A percentile compares a stretch with the other conserved stretches of the same genome.
phyloP scores from a whole-genome alignment of 139 green algal species.

The Ostreobium quekettii region DNA sequence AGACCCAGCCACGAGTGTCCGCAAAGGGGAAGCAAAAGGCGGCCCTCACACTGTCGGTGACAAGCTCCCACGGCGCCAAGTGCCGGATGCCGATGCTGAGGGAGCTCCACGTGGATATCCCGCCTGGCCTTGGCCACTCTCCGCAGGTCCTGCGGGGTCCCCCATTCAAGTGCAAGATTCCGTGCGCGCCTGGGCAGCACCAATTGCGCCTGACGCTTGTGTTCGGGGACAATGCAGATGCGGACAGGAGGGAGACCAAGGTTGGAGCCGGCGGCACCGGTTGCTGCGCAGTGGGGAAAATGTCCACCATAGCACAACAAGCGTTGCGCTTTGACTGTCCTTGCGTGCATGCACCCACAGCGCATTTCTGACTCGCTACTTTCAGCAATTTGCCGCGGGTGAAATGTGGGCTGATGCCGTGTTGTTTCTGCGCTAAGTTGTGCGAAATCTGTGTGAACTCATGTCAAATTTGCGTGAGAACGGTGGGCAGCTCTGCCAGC shows the following conservation, averaged over 20 bases:
- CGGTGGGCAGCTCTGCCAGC: no score
- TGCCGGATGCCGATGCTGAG: neutral
- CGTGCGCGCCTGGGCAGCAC: neutral
- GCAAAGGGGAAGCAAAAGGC: neutral
- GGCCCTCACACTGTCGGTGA: neutral
- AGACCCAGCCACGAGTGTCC: neutral
- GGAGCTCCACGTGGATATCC: neutral
- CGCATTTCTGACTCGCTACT: no score
- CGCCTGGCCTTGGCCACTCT: neutral
- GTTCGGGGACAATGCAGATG: neutral
- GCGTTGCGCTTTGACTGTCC: no score
- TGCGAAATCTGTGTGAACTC: no score
- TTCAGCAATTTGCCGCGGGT: no score
- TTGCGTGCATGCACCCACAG: no score
- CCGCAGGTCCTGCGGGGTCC: neutral
- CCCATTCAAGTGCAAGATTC: neutral
- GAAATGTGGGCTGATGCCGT: no score
- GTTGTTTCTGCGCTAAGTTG: no score
- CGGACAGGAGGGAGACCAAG: neutral
- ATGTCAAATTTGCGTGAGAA: no score
- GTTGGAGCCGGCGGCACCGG: no score
- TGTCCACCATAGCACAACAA: no score
- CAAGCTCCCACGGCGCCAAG: neutral
- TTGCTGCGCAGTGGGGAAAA: no score
- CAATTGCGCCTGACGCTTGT: neutral